Evolutionary conservation across 148 eudicot species (phyloP), one percentile per base, ranked within the genome.

Genomic region (Arctostaphylos glauca): DNA sequence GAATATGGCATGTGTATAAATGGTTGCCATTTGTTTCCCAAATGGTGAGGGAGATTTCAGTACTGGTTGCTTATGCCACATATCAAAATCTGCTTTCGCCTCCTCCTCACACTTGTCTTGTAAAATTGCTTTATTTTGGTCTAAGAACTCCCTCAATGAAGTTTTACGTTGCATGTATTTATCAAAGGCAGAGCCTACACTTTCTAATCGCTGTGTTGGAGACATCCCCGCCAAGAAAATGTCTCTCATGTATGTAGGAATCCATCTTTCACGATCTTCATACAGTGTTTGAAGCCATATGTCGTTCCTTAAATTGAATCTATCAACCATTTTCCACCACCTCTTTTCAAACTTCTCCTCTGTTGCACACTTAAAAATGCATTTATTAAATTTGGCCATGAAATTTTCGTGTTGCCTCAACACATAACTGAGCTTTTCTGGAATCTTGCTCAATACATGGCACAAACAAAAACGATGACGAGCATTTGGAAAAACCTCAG

Each of bases 221-320:
- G 68, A 64, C 68, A 64, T 64, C 68, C 68, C 68, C 9, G 68
- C 68, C 68, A 64, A 64, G 38, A 64, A 64, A 64, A 64, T n/a
- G 66, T 60, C 66, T 60, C 66, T 21, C 25, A 19, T 60, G 66
- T n/a, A 60, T 60, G 66, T 60, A 23, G 68, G 68, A 64, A 64
- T 64, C 68, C 68, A 64, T 64, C 38, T 31, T 23, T 64, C 38
- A 23, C 68, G 68, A 21, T 64, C 68, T 21, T 64, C 68, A 21
- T 3, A 64, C 68, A 64, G 23, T 3, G 68, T 9, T 64, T 64
- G 68, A 64, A 64, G 5, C 68, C 68, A 64, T 9, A 64, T 0
- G 38, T 64, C 38, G 0, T 64, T 23, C 23, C 9, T 64, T 64
- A 64, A 64, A 21, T 64, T 23, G 68, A 64, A 64, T 9, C 38